Percentiles rank a stretch among this genome's conserved stretches.
These are phyloP conservation scores for Acanthamoeba culbertsoni DNA, from an alignment of 208 protist genomes.

Conservation along the genomic window DNA sequence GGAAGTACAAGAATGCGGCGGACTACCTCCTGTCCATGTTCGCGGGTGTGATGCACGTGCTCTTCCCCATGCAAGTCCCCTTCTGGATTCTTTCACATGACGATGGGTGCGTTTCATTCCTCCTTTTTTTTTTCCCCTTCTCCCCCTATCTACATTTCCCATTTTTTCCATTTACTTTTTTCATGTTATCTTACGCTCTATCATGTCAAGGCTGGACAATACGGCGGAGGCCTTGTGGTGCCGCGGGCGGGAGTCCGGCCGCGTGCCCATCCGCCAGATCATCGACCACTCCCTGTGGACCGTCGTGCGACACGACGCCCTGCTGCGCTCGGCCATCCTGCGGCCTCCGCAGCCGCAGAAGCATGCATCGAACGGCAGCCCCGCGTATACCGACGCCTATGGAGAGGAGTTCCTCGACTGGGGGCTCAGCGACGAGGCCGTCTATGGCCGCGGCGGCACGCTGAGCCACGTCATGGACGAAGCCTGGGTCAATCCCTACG, in stretches of 20 bases:
- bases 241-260: neutral
- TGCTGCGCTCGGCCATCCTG: neutral
- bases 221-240: slow-evolving; percentile 1
- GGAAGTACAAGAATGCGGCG: slow-evolving; percentile 21
- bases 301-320: neutral
- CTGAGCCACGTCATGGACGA: neutral
- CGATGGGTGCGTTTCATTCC: neutral
- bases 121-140: neutral
- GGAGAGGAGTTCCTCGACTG: neutral
- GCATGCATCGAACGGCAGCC: neutral
- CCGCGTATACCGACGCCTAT: neutral
- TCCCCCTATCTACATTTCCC: neutral
- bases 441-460: neutral
- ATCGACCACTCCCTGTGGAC: slow-evolving; percentile 40
- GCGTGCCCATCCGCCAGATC: neutral
- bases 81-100: slow-evolving; percentile 17
- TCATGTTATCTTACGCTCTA: neutral
- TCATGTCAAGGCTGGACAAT: neutral
- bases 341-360: neutral
- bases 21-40: slow-evolving; percentile 38
- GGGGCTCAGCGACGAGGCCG: neutral
- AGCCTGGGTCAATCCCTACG: neutral
- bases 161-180: neutral
- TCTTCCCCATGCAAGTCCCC: neutral
- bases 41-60: neutral